Evolutionary conservation across 345 rosid genomes (phyloP).

Genomic region (Citrus australasica): DNA sequence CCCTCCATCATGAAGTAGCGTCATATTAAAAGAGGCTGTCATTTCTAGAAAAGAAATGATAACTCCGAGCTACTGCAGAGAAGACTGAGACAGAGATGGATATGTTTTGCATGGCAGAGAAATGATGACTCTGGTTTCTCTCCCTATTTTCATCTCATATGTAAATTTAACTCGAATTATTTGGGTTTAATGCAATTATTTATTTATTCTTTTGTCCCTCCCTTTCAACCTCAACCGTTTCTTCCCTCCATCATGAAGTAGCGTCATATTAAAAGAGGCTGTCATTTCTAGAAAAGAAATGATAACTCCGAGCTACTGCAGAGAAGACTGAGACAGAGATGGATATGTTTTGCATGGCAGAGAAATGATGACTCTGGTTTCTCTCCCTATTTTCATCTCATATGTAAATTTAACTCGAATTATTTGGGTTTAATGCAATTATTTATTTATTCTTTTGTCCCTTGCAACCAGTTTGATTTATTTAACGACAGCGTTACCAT

Average conservation of each 20-base stretch:
- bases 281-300: conserved; percentile 15
- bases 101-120: conserved; percentile 21
- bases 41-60: conserved; percentile 11
- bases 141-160: neutral
- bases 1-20: conserved; percentile 69
- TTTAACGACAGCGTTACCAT: neutral
- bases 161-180: conserved; percentile 15
- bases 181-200: conserved; percentile 18
- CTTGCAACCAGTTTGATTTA: neutral
- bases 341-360: conserved; percentile 17
- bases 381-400: conserved; percentile 6
- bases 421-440: conserved; percentile 19
- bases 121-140: conserved; percentile 20
- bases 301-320: neutral
- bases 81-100: conserved; percentile 9
- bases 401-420: conserved; percentile 14
- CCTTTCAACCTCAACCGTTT: conserved; percentile 93
- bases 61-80: neutral
- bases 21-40: neutral
- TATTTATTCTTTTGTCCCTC: conserved; percentile 4
- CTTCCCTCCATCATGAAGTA: conserved; percentile 86
- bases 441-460: conserved; percentile 7
- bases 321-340: conserved; percentile 9
- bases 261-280: neutral
- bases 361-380: conserved; percentile 18